phyloP scores from a whole-genome alignment of 345 rosid species.

The Cochlearia excelsa region DNA sequence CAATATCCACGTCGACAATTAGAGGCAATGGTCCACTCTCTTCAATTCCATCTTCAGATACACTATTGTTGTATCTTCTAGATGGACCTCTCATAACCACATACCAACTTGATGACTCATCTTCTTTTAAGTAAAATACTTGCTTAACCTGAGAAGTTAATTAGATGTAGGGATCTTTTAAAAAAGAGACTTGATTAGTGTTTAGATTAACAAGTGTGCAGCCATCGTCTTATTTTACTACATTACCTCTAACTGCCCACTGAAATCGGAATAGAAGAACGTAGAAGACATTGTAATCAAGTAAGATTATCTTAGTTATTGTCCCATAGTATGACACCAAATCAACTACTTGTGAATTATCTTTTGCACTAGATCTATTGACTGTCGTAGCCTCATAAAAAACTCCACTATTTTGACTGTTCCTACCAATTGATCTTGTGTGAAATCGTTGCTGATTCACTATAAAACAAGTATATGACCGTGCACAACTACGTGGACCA shows the following conservation, averaged over 20 bases:
- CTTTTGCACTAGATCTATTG: not conserved
- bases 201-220: slow-evolving; percentile 4
- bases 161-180: not conserved
- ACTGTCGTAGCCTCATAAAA: not conserved
- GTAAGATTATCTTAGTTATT: not conserved
- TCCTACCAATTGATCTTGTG: not conserved
- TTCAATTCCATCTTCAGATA: not conserved
- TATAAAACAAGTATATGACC: not conserved
- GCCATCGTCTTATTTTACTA: not conserved
- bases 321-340: not conserved
- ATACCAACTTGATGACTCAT: not conserved
- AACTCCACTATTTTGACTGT: slow-evolving; percentile 2
- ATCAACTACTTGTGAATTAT: not conserved
- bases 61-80: not conserved
- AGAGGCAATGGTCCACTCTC: not conserved
- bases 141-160: not conserved
- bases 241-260: not conserved
- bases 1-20: not conserved
- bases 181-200: not conserved
- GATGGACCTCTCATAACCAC: not conserved
- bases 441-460: slow-evolving; percentile 2
- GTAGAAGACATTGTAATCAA: not conserved
- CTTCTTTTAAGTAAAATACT: not conserved
- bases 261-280: not conserved
- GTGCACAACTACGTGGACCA: not conserved